Conservation (phyloP, 1,284 basidiomycete genomes). For the Earliella scabrosa region DNA sequence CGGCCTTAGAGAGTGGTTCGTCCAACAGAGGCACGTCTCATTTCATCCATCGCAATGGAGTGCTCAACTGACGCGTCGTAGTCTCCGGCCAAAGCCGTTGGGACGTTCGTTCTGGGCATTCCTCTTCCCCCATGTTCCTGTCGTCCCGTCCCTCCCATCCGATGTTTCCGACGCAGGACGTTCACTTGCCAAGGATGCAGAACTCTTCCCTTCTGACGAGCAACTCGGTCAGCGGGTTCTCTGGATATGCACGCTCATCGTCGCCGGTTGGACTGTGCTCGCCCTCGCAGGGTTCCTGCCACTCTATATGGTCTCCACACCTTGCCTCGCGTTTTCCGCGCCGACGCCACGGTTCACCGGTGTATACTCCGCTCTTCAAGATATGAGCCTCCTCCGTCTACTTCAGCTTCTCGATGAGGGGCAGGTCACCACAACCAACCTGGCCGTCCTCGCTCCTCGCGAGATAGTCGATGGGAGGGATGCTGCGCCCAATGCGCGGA, state of each 20-base stretch:
- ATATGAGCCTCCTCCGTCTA: conserved; percentile 75
- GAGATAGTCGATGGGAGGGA: conserved; percentile 42
- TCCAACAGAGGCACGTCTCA: conserved; percentile 62
- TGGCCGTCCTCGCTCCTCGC: conserved; percentile 9
- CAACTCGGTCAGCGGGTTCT: conserved; percentile 69
- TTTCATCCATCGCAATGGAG: too few relatives aligned
- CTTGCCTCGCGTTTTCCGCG: conserved; percentile 64
- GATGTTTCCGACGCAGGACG: conserved; percentile 59
- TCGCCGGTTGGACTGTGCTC: conserved; percentile 66
- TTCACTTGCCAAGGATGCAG: conserved; percentile 51
- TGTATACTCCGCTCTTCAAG: conserved; percentile 68
- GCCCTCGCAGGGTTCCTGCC: conserved; percentile 71
- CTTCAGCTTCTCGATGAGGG: conserved; percentile 63
- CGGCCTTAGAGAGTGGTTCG: conserved; percentile 74
- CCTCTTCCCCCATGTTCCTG: conserved; percentile 68
- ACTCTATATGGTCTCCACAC: conserved; percentile 67
- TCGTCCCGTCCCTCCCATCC: conserved; percentile 61
- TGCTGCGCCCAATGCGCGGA: conserved; percentile 51
- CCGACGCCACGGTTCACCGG: conserved; percentile 54
- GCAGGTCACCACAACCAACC: conserved; percentile 36
- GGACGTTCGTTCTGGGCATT: conserved; percentile 65
- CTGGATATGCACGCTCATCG: conserved; percentile 66
- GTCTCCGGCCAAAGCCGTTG: conserved; percentile 66
- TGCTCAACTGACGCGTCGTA: conserved; percentile 33
- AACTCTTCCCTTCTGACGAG: conserved; percentile 73